Base-by-base conservation (phyloP, 2,329 filamentous ascomycete species). In the Xylariaceae sp. region DNA sequence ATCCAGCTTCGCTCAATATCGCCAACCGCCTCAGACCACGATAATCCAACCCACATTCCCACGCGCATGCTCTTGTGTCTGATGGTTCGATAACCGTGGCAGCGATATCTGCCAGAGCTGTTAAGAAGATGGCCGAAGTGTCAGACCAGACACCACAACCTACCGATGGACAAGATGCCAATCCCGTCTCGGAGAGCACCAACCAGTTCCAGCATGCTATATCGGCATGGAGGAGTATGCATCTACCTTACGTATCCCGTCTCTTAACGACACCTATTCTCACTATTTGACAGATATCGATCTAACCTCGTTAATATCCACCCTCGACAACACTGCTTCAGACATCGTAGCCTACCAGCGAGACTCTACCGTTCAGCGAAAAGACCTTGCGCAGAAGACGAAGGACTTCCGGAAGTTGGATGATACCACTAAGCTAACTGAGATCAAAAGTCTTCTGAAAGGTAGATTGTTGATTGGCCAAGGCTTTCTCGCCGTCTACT, bases 141-240 rank as follows among this genome's bases (percentile, higher is more conserved):
- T 61, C 64, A 32, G 67, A 68, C 67, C 64, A 63, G 74, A 55
- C 64, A 47, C 69, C 73, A 7, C 54, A 46, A n/a, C 46, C 56
- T 40, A 47, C 45, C 40, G 60, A 66, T 47, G 67, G 60, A 48
- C 63, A 65, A 10, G 56, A 61, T 42, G 53, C 65, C 48, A 68
- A 55, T 23, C 64, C 69, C 20, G 67, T 67, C 7, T 68, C 71
- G 16, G 84, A 87, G 47, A 84, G 83, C 37, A 87, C 89, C 66
- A 98, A 96, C 79, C 97, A 96, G 75, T 99, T 99, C 73, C 95
- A 99, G 74, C 89, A 89, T 71, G 95, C 95, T 54, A 96, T 99
- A 66, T 90, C 91, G 61, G 90, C 93, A 72, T 99, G 95, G 95
- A 88, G 95, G 79, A 93, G 93, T 96, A 84, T 57, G 79, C 61